Conservation (phyloP, 192 early-diverging fungal genomes). For the Coemansia furcata region DNA sequence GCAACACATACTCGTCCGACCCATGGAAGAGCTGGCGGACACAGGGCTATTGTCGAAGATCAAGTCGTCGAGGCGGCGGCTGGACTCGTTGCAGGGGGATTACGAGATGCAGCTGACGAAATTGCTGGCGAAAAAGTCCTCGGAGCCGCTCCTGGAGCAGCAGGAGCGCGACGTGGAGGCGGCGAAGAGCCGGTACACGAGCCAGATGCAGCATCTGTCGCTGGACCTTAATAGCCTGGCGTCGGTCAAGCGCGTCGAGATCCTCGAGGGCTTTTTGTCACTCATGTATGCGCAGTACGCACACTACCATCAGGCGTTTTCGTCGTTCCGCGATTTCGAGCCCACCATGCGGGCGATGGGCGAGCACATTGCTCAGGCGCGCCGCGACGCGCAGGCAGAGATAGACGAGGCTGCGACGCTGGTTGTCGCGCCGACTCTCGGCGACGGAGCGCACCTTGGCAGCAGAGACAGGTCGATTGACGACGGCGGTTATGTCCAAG, state of each 20-base stretch:
- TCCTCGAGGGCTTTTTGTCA: conserved; percentile 53
- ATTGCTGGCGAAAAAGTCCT: conserved; percentile 27
- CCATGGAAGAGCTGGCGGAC: conserved; percentile 64
- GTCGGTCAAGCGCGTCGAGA: conserved; percentile 72
- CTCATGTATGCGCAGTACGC: conserved; percentile 83
- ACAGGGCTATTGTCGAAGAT: conserved; percentile 43
- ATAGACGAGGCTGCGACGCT: conserved; percentile 14
- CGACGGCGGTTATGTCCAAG: conserved; percentile 30
- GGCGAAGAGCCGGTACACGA: conserved; percentile 60
- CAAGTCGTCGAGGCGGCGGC: conserved; percentile 7
- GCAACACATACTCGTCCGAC: conserved; percentile 65
- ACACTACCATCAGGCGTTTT: conserved; percentile 80
- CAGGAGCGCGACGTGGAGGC: conserved; percentile 56
- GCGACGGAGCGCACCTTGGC: not conserved
- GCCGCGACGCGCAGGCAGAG: conserved; percentile 10
- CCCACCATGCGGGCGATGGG: conserved; percentile 74
- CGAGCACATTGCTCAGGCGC: conserved; percentile 22
- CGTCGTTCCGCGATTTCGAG: conserved; percentile 75
- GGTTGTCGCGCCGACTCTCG: conserved; percentile 14
- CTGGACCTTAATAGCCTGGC: conserved; percentile 71
- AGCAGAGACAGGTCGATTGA: conserved; percentile 9
- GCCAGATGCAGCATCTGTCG: conserved; percentile 61
- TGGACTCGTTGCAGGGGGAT: conserved; percentile 33
- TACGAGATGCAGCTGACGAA: conserved; percentile 40
- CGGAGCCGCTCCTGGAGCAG: conserved; percentile 34